Percentiles rank a stretch among this genome's conserved stretches.
phyloP scores from a whole-genome alignment of 2,329 filamentous ascomycete genomes.

The Fusarium nurragi region DNA sequence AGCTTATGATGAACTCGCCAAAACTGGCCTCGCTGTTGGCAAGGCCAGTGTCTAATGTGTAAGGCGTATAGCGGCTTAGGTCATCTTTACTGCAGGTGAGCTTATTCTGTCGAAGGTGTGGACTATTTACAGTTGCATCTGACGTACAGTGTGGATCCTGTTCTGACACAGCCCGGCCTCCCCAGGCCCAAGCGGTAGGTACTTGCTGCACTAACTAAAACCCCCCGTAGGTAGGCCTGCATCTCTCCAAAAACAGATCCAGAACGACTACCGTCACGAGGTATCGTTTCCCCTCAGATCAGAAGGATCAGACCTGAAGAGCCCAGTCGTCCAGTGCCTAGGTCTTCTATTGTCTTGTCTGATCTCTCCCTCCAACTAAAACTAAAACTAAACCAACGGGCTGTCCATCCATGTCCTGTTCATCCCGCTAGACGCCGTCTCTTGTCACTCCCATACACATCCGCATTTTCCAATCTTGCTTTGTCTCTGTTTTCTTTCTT shows the following conservation, averaged over 20 bases:
- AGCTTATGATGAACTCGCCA: not conserved
- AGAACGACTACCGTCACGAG: slow-evolving; percentile 37
- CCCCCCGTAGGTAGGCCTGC: slow-evolving; percentile 37
- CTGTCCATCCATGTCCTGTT: slow-evolving; percentile 21
- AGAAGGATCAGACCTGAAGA: slow-evolving; percentile 29
- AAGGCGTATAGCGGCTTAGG: slow-evolving; percentile 14
- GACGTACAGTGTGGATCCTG: slow-evolving; percentile 17
- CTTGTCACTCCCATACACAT: slow-evolving; percentile 38
- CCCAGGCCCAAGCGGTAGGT: slow-evolving; percentile 1
- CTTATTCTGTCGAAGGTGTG: slow-evolving; percentile 30
- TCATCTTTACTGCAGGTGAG: slow-evolving; percentile 31
- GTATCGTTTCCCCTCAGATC: slow-evolving; percentile 30
- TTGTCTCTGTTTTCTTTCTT: slow-evolving; percentile 36
- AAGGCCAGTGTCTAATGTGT: not conserved
- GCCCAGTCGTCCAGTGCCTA: not conserved
- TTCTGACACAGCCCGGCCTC: not conserved
- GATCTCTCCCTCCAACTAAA: slow-evolving; percentile 31
- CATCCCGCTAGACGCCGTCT: slow-evolving; percentile 24
- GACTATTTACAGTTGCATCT: slow-evolving; percentile 21
- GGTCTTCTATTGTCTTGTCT: slow-evolving; percentile 21
- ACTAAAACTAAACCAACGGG: slow-evolving; percentile 23
- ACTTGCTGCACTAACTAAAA: slow-evolving; percentile 32
- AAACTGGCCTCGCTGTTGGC: not conserved
- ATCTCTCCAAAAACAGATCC: slow-evolving; percentile 38
- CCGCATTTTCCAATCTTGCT: slow-evolving; percentile 33